A percentile compares a stretch with the other conserved stretches of the same genome.
Evolutionary conservation across 176 grass and related monocot genomes (phyloP).

Genomic region (Oryza glaberrima): DNA sequence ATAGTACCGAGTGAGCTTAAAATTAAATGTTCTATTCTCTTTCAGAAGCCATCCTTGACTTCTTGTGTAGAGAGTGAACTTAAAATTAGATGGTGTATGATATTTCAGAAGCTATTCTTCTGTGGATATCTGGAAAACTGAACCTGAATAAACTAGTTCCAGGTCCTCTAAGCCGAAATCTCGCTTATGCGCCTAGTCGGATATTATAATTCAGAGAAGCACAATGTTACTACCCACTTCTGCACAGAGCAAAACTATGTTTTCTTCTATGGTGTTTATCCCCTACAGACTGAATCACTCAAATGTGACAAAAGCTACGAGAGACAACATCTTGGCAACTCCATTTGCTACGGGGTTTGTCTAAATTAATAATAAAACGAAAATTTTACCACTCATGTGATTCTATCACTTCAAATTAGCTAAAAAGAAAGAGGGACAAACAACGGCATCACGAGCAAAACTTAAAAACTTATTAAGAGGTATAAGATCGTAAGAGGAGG

Average conservation of each 20-base stretch:
- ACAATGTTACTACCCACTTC: not conserved
- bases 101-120: not conserved
- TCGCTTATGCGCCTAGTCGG: not conserved
- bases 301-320: not conserved
- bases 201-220: not conserved
- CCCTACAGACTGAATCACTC: not conserved
- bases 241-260: not conserved
- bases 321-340: not conserved
- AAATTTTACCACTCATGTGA: not conserved
- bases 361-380: not conserved
- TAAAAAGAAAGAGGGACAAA: not conserved
- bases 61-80: not conserved
- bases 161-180: not conserved
- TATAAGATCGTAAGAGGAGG: not conserved
- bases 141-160: not conserved
- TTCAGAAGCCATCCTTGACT: not conserved
- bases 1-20: not conserved
- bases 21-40: not conserved
- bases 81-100: not conserved
- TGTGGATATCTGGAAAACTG: not conserved
- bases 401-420: conserved; percentile 18
- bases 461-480: not conserved
- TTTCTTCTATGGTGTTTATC: not conserved
- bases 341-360: not conserved
- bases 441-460: not conserved